Conservation (phyloP, 176 grass and related monocot species). For the Carex parvula region DNA sequence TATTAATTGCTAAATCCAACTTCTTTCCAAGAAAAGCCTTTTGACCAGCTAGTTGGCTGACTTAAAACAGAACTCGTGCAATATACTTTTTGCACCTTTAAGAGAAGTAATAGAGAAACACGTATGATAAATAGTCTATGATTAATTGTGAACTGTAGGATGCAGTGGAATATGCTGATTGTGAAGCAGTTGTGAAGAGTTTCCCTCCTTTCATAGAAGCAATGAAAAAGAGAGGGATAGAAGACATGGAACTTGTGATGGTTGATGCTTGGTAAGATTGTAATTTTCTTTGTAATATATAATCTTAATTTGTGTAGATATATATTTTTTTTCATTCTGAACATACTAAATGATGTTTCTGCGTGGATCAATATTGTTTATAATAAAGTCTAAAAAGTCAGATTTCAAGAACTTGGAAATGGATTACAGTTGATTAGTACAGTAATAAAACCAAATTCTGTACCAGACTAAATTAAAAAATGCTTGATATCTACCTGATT, state of each 20-base stretch:
- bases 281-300: neutral
- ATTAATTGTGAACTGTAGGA: slow-evolving; percentile 56
- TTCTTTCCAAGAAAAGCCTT: neutral
- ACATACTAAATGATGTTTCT: neutral
- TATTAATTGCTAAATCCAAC: neutral
- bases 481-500: neutral
- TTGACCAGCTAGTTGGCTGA: neutral
- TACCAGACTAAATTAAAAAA: neutral
- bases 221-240: slow-evolving; percentile 98
- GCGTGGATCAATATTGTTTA: neutral
- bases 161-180: slow-evolving; percentile 97
- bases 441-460: neutral
- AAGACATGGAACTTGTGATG: slow-evolving; percentile 99
- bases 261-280: slow-evolving; percentile 90
- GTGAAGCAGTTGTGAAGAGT: slow-evolving; percentile 91
- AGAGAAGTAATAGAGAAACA: neutral
- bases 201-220: slow-evolving; percentile 95
- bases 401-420: neutral
- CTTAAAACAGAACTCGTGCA: neutral
- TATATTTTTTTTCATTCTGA: neutral
- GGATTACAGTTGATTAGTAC: neutral
- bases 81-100: neutral
- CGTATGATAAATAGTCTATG: neutral
- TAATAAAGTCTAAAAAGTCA: neutral
- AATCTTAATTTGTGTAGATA: neutral